These are phyloP conservation scores for Fusarium drepaniforme DNA, from an alignment of 2,329 filamentous ascomycete species.

Conservation along the genomic window DNA sequence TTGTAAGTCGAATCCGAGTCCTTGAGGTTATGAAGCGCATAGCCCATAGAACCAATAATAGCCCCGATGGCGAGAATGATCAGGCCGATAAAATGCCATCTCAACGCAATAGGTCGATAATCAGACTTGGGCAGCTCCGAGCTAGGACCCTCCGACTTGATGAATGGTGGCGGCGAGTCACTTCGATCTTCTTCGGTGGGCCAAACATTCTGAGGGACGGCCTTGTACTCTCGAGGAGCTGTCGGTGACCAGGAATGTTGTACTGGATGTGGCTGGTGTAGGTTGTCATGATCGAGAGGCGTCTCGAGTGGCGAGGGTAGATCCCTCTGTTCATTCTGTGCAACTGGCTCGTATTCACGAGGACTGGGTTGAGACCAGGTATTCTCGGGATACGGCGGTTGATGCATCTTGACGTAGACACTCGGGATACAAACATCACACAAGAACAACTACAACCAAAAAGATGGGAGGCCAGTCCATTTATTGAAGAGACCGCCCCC, in stretches of 20 bases:
- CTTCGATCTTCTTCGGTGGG: slow-evolving; percentile 6
- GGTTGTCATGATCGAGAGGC: neutral
- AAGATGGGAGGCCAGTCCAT: neutral
- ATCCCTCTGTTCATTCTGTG: neutral
- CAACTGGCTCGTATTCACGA: neutral
- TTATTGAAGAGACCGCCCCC: neutral
- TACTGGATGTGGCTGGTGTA: slow-evolving; percentile 6
- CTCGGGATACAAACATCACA: neutral
- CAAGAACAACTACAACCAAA: neutral
- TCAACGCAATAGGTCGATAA: slow-evolving; percentile 34
- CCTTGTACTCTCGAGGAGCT: slow-evolving; percentile 23
- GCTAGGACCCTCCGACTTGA: neutral
- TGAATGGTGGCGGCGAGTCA: neutral
- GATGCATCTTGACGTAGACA: neutral
- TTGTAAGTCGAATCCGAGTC: slow-evolving; percentile 24
- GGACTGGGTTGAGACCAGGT: neutral
- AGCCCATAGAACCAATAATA: slow-evolving; percentile 22
- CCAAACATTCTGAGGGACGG: slow-evolving; percentile 19
- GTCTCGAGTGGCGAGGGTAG: neutral
- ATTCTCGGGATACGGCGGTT: neutral
- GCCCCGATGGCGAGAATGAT: slow-evolving; percentile 15
- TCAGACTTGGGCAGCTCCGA: slow-evolving; percentile 23
- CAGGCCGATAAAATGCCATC: slow-evolving; percentile 34
- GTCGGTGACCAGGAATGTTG: slow-evolving; percentile 2
- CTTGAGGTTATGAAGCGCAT: slow-evolving; percentile 8